Evolutionary conservation across 805 yeast genomes (phyloP), one percentile per base, ranked within the genome.

Genomic region (Schwanniomyces sp.): DNA sequence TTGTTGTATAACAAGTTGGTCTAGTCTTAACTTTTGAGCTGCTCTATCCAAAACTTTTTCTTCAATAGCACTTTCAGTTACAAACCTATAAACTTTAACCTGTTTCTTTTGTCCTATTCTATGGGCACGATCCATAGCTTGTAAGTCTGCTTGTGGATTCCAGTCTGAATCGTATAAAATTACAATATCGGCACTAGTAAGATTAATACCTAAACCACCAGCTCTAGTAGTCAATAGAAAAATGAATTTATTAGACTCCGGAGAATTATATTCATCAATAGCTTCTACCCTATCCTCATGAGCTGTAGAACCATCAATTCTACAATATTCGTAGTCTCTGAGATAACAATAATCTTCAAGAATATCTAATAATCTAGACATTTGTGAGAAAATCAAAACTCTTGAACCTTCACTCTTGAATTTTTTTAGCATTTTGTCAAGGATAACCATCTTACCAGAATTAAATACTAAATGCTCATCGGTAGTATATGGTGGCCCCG

Each of bases 71-170:
- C 89, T 84, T 62, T 92, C 98, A 2, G 97, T 92, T 25, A 92
- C 96, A 69, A 92, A 89, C 54, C 99, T 75, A 64, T 80, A 92
- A 16, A 92, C 98, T 57, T 84, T 80, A 7, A 92, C 99, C 70
- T 92, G 99, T 62, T 92, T 92, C 64, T 88, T 92, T 66, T 91
- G 98, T 16, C 98, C 98, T 62, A 91, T 91, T 74, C 98, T 83
- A 63, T 91, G 98, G 0, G 97, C 98, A 62, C 98, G 80, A 66
- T 92, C 98, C 98, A 91, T 91, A 1, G 97, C 97, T 70, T 91
- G 98, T 58, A 91, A 75, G 74, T 91, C 98, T 0, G 97, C 97
- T 63, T 91, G 98, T 1, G 98, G 98, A 62, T 91, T 91, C 98
- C 98, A 91, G 70, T 91, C 98, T 0, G 96, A 87, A 66, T 91